Percentiles rank a stretch among this genome's conserved stretches.
phyloP scores from a whole-genome alignment of 192 early-diverging fungal species.

The Linnemannia elongata region DNA sequence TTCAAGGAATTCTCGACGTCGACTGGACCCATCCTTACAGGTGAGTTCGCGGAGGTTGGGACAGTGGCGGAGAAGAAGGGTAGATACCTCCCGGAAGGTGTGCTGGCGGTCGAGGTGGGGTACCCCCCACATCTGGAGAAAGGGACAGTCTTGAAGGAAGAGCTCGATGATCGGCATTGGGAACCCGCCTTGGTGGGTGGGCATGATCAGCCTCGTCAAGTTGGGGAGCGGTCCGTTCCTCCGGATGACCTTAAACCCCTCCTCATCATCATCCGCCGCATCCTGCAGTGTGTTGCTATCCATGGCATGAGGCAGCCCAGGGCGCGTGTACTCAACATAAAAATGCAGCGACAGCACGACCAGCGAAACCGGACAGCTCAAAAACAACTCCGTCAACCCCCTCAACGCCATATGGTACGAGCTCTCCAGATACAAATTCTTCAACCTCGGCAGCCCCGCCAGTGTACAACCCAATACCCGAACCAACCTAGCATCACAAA shows the following conservation, averaged over 20 bases:
- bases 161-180: not conserved
- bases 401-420: not conserved
- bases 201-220: not conserved
- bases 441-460: not conserved
- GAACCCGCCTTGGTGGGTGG: not conserved
- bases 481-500: not conserved
- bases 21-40: not conserved
- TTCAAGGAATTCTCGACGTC: not conserved
- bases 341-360: too few species aligned
- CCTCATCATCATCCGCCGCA: not conserved
- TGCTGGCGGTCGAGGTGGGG: not conserved
- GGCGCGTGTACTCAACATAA: too few species aligned
- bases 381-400: too few species aligned
- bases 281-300: not conserved
- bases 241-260: not conserved
- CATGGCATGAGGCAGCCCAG: too few species aligned
- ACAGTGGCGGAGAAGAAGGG: not conserved
- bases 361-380: too few species aligned
- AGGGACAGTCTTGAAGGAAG: not conserved
- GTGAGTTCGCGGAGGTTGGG: not conserved
- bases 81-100: too few species aligned
- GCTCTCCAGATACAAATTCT: not conserved
- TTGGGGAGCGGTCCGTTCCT: not conserved
- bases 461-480: not conserved
- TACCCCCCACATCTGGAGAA: not conserved